Conservation (phyloP, 202 grass and related monocot genomes). For the Hordeum pubiflorum region DNA sequence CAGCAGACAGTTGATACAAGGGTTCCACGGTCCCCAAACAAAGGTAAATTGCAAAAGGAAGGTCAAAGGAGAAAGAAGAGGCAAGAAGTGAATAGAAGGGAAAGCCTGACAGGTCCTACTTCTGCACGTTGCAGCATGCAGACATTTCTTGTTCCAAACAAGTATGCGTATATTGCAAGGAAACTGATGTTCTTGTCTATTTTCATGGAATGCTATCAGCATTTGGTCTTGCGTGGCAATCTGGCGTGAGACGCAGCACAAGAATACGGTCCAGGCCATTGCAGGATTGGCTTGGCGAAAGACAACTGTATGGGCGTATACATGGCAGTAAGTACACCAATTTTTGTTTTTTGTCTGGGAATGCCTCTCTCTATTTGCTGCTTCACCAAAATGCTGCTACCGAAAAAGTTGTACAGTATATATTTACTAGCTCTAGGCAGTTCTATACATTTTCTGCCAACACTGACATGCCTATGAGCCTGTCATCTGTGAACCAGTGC, state of each 20-base stretch:
- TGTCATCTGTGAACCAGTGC: not conserved
- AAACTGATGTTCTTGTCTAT: slow-evolving; percentile 22
- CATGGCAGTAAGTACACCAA: slow-evolving; percentile 58
- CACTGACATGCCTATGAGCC: not conserved
- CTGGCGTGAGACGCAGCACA: slow-evolving; percentile 70
- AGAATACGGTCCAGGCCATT: slow-evolving; percentile 65
- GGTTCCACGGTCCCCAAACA: slow-evolving; percentile 4
- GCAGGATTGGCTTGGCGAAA: slow-evolving; percentile 71
- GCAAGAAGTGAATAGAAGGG: slow-evolving; percentile 25
- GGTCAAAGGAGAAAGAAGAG: slow-evolving; percentile 36
- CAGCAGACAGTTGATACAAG: slow-evolving; percentile 14
- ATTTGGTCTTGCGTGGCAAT: slow-evolving; percentile 53
- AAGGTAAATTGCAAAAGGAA: slow-evolving; percentile 17
- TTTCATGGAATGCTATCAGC: slow-evolving; percentile 15
- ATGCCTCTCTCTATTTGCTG: not conserved
- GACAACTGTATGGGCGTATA: slow-evolving; percentile 66
- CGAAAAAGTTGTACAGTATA: not conserved
- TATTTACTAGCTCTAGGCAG: slow-evolving; percentile 13
- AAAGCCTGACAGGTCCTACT: slow-evolving; percentile 44
- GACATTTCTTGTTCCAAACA: slow-evolving; percentile 2
- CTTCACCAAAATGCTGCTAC: not conserved
- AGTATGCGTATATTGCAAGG: not conserved
- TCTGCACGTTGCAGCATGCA: slow-evolving; percentile 8
- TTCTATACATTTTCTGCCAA: not conserved
- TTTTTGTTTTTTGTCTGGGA: not conserved